phyloP scores from a whole-genome alignment of 805 yeast species.

The Pichia deserticola region DNA sequence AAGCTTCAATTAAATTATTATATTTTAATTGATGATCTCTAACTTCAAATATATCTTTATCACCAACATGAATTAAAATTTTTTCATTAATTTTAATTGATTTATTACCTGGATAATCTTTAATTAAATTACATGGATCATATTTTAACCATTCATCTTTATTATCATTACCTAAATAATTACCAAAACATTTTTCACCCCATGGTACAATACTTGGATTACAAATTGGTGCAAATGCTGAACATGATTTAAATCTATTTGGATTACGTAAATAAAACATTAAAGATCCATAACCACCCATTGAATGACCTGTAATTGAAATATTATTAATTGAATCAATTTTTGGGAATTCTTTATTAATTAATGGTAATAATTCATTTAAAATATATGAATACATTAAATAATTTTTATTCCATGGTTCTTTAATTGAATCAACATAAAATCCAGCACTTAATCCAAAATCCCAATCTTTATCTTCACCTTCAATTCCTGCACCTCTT shows the following conservation, averaged over 20 bases:
- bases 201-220: slow-evolving; percentile 75
- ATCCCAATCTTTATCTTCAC: slow-evolving; percentile 69
- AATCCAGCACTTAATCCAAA: slow-evolving; percentile 96
- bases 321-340: slow-evolving; percentile 55
- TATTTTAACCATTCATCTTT: slow-evolving; percentile 60
- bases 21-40: slow-evolving; percentile 57
- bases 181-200: slow-evolving; percentile 81
- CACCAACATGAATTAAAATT: slow-evolving; percentile 80
- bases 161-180: slow-evolving; percentile 58
- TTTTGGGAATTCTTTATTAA: slow-evolving; percentile 35
- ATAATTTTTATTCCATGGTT: slow-evolving; percentile 66
- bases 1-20: slow-evolving; percentile 57
- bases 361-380: slow-evolving; percentile 54
- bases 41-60: slow-evolving; percentile 62
- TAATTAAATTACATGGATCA: slow-evolving; percentile 76
- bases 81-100: slow-evolving; percentile 29
- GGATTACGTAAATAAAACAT: slow-evolving; percentile 60
- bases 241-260: slow-evolving; percentile 65
- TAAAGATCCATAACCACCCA: slow-evolving; percentile 97
- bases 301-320: slow-evolving; percentile 92
- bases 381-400: slow-evolving; percentile 82
- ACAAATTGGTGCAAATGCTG: slow-evolving; percentile 86
- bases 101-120: slow-evolving; percentile 37
- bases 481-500: slow-evolving; percentile 67
- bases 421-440: slow-evolving; percentile 75